phyloP scores from a whole-genome alignment of 208 protist genomes.

The Kentomonas sorsogonicus region DNA sequence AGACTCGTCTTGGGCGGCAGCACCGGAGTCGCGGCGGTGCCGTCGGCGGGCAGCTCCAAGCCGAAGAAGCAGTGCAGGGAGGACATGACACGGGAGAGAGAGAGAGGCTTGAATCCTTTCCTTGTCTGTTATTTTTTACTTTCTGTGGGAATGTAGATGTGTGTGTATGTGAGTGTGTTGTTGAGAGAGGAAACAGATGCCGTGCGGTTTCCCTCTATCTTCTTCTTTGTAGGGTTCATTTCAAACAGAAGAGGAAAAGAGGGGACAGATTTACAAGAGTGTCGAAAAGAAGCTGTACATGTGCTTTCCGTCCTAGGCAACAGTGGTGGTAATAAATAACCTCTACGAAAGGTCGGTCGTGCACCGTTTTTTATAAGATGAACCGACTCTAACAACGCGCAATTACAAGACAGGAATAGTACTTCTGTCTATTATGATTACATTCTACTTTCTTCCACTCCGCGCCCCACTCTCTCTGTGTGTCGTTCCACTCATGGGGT shows the following conservation, averaged over 20 bases:
- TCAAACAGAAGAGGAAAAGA: constrained; percentile 5
- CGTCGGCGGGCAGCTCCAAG: constrained; percentile 49
- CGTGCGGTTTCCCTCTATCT: no score
- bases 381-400: no score
- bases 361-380: no score
- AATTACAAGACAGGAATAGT: background rate
- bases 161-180: no score
- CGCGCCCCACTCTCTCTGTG: background rate
- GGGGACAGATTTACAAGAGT: background rate
- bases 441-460: constrained; percentile 1
- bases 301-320: background rate
- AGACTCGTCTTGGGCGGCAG: constrained; percentile 49
- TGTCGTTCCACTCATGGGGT: background rate
- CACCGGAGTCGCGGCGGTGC: constrained; percentile 44
- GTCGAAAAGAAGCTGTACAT: background rate
- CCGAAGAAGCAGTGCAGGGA: constrained; percentile 84
- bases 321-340: background rate
- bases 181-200: no score
- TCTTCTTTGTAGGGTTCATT: no score
- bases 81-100: no score
- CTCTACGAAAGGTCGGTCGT: no score
- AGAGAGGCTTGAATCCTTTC: no score
- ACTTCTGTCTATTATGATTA: constrained; percentile 3
- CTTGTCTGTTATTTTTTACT: constrained; percentile 7
- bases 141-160: background rate